phyloP scores from a whole-genome alignment of 2,329 filamentous ascomycete species.

The Aspergillus aculeatus region DNA sequence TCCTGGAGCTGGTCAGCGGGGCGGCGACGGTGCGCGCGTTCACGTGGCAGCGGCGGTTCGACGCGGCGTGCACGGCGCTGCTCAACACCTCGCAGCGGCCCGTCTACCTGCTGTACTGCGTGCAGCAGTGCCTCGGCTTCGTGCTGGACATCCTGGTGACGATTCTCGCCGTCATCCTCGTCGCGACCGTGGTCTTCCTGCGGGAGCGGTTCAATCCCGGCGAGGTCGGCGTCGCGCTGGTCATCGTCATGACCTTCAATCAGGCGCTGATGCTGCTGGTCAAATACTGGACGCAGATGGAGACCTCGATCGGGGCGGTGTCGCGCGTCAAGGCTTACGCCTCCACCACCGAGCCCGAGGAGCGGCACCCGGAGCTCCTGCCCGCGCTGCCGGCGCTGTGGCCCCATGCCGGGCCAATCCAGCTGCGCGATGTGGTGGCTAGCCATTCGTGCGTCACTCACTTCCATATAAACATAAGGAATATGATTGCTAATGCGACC shows the following conservation, averaged over 20 bases:
- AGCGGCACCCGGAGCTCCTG: background rate
- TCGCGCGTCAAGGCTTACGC: slow-evolving; percentile 50
- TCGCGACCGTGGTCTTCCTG: slow-evolving; percentile 44
- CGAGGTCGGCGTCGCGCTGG: slow-evolving; percentile 48
- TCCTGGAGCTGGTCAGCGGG: slow-evolving; percentile 50
- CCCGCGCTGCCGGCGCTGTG: slow-evolving; percentile 10
- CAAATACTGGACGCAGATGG: slow-evolving; percentile 22
- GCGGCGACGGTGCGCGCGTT: slow-evolving; percentile 52
- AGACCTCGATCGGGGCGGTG: slow-evolving; percentile 34
- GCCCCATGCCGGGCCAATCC: slow-evolving; percentile 21
- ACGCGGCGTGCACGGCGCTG: slow-evolving; percentile 36
- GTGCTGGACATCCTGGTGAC: slow-evolving; percentile 46
- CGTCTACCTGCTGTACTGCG: slow-evolving; percentile 46
- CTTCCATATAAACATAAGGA: background rate
- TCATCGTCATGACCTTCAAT: slow-evolving; percentile 49
- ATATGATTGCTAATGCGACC: background rate
- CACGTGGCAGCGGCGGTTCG: slow-evolving; percentile 44
- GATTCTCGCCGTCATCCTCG: slow-evolving; percentile 41
- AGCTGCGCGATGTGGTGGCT: slow-evolving; percentile 5
- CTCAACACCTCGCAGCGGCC: slow-evolving; percentile 46
- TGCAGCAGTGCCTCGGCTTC: slow-evolving; percentile 47
- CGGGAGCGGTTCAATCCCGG: slow-evolving; percentile 40
- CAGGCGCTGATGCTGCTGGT: slow-evolving; percentile 39
- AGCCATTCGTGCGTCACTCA: background rate
- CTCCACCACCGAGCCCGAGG: slow-evolving; percentile 32